These are phyloP conservation scores for Microdochium nivale DNA, from an alignment of 2,329 filamentous ascomycete genomes.

Conservation along the genomic window DNA sequence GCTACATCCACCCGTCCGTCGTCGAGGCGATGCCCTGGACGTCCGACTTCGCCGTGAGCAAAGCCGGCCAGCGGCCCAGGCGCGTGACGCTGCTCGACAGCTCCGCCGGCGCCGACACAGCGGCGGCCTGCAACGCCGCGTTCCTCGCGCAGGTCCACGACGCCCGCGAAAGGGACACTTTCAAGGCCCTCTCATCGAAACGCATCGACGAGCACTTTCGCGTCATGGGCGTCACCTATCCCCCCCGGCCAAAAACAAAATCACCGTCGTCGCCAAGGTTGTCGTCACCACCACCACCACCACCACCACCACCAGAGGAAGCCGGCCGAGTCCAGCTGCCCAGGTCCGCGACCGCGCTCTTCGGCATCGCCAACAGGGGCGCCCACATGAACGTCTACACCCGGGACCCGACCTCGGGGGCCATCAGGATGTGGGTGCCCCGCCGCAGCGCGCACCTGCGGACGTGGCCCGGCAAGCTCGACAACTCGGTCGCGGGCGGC, in stretches of 20 bases:
- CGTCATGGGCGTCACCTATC: conserved; percentile 16
- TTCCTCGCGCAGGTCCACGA: conserved; percentile 20
- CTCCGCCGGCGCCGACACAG: conserved; percentile 14
- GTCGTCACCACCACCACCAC: background rate
- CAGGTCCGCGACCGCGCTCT: conserved; percentile 46
- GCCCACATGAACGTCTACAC: conserved; percentile 55
- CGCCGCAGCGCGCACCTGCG: conserved; percentile 52
- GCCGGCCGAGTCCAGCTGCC: conserved; percentile 36
- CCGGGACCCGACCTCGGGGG: conserved; percentile 13
- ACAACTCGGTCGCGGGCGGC: conserved; percentile 68
- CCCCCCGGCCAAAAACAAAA: conserved; percentile 13
- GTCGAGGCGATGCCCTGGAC: conserved; percentile 38
- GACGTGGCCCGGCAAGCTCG: conserved; percentile 63
- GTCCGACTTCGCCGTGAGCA: conserved; percentile 20
- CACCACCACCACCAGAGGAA: conserved; percentile 9
- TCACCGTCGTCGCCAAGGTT: background rate
- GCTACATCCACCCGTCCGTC: conserved; percentile 37
- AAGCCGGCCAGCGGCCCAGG: conserved; percentile 15
- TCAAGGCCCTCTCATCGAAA: conserved; percentile 19
- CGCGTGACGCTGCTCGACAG: conserved; percentile 21
- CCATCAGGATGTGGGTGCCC: conserved; percentile 60
- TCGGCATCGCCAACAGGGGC: conserved; percentile 55
- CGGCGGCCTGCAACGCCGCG: conserved; percentile 17
- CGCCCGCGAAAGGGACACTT: conserved; percentile 17
- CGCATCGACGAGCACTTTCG: conserved; percentile 26